These are phyloP conservation scores for Phytophthora syringae DNA, from an alignment of 352 stramenopile genomes.

Conservation along the genomic window DNA sequence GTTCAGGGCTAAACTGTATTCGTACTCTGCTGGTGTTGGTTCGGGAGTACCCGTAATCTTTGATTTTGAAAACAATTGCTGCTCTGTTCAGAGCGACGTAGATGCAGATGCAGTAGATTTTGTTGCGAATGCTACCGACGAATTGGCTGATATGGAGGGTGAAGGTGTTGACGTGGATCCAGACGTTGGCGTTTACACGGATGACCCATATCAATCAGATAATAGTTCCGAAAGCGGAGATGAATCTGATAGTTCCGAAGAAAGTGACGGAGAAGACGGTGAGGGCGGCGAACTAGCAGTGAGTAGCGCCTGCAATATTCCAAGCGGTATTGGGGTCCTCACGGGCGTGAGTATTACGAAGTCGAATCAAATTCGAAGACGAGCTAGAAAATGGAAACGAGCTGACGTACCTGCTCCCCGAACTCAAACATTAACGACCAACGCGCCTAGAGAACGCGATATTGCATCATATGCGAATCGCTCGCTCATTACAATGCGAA, in stretches of 20 bases:
- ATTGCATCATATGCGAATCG: slow-evolving; percentile 10
- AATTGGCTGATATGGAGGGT: no score
- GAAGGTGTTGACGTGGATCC: not conserved
- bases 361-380: slow-evolving; percentile 2
- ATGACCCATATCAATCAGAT: slow-evolving; percentile 1
- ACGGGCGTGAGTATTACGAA: slow-evolving; percentile 3
- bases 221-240: slow-evolving; percentile 12
- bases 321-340: not conserved
- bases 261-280: not conserved
- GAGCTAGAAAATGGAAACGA: slow-evolving; percentile 5
- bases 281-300: not conserved
- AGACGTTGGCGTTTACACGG: not conserved
- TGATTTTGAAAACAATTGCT: no score
- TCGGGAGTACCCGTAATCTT: no score
- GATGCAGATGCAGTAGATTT: no score
- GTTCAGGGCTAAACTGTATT: no score
- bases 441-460: not conserved
- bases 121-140: no score
- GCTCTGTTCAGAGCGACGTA: no score
- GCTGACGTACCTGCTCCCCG: not conserved
- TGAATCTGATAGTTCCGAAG: slow-evolving; percentile 1
- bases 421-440: not conserved
- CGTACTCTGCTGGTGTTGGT: no score
- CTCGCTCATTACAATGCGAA: slow-evolving; percentile 7
- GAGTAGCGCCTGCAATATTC: not conserved